Conservation (phyloP, 371 early-diverging fungal genomes). For the Phascolomyces articulosus region DNA sequence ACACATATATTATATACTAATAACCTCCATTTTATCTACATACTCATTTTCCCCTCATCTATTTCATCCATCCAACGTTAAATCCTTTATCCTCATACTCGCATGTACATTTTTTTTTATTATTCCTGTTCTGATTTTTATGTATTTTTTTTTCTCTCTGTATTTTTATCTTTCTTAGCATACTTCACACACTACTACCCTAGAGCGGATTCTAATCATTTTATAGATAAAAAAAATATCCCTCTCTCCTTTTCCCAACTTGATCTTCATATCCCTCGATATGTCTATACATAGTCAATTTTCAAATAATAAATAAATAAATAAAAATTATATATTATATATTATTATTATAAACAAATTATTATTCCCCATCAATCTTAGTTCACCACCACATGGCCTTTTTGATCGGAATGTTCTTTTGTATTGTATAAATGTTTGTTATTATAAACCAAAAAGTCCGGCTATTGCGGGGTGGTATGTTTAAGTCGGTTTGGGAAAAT, state of each 20-base stretch:
- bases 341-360: too few species aligned
- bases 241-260: too few species aligned
- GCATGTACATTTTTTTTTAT: conserved; percentile 1
- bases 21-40: not conserved
- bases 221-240: too few species aligned
- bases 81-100: not conserved
- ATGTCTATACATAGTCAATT: not conserved
- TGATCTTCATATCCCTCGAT: too few species aligned
- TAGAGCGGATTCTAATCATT: too few species aligned
- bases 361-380: too few species aligned
- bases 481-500: too few species aligned
- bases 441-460: too few species aligned
- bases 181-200: not conserved
- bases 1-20: too few species aligned
- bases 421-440: too few species aligned
- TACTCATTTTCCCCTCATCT: not conserved
- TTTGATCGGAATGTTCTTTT: not conserved
- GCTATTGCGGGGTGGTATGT: too few species aligned
- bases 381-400: not conserved
- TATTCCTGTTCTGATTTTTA: not conserved
- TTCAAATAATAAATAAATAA: conserved; percentile 2
- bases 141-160: not conserved
- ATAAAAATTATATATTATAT: not conserved
- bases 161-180: conserved; percentile 1
- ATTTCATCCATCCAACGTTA: too few species aligned